Conservation (phyloP, 108 stramenopile species). For the Pseudonitzschia delicatissima region DNA sequence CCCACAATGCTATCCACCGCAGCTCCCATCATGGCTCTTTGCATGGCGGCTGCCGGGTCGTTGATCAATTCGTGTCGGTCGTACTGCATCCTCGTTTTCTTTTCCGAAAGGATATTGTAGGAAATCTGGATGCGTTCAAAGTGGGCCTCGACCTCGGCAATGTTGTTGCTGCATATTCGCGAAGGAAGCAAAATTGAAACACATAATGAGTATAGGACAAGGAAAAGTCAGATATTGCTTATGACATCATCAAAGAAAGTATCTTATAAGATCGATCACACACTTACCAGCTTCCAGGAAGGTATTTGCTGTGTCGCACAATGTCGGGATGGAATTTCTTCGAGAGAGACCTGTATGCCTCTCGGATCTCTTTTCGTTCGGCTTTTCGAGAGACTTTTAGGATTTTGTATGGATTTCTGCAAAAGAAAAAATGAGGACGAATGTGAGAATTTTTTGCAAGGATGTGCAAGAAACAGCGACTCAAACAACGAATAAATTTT, state of each 20-base stretch:
- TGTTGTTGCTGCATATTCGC: slow-evolving; percentile 40
- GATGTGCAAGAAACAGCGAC: neutral
- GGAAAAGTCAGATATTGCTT: too few species aligned
- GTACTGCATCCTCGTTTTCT: slow-evolving; percentile 47
- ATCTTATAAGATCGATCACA: neutral
- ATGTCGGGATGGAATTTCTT: slow-evolving; percentile 68
- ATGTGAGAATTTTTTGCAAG: neutral
- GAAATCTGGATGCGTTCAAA: slow-evolving; percentile 76
- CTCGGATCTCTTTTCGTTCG: slow-evolving; percentile 39
- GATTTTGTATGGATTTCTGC: slow-evolving; percentile 19
- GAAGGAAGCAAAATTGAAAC: neutral
- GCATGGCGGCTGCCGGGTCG: slow-evolving; percentile 67
- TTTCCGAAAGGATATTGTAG: slow-evolving; percentile 68
- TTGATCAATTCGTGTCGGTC: slow-evolving; percentile 54
- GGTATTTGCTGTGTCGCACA: slow-evolving; percentile 33
- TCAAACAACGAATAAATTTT: neutral
- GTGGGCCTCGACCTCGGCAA: slow-evolving; percentile 67
- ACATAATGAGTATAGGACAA: neutral
- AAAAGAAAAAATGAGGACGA: neutral
- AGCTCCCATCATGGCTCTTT: slow-evolving; percentile 56
- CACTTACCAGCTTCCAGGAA: slow-evolving; percentile 74
- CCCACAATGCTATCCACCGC: slow-evolving; percentile 36
- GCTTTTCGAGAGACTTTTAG: slow-evolving; percentile 46
- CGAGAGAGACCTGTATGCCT: slow-evolving; percentile 45
- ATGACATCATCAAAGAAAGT: too few species aligned